Conservation (phyloP, 305 asterid genomes). For the Nicotiana rustica region DNA sequence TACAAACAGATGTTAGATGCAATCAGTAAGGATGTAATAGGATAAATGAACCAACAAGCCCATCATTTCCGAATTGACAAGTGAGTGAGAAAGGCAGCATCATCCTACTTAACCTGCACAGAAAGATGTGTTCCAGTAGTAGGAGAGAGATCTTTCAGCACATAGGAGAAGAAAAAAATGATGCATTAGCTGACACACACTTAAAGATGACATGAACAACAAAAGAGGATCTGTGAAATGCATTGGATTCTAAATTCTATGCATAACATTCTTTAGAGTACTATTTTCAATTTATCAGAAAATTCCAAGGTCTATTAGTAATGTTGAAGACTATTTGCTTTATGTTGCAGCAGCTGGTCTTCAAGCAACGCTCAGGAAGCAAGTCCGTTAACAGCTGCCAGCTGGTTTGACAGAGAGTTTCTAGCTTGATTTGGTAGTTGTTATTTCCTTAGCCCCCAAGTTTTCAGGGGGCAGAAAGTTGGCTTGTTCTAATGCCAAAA, state of each 20-base stretch:
- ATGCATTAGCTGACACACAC: not conserved
- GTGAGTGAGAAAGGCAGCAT: slow-evolving; percentile 7
- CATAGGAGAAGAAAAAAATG: slow-evolving; percentile 15
- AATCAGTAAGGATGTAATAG: slow-evolving; percentile 13
- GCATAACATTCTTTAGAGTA: slow-evolving; percentile 14
- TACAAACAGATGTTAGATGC: slow-evolving; percentile 48
- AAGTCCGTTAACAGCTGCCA: no score
- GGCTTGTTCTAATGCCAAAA: no score
- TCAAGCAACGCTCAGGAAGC: no score
- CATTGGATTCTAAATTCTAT: not conserved
- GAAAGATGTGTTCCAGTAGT: not conserved
- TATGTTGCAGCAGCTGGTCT: no score
- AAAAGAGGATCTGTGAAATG: not conserved
- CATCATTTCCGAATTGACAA: slow-evolving; percentile 12
- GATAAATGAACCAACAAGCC: slow-evolving; percentile 28
- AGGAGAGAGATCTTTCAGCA: not conserved
- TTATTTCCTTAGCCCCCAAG: not conserved
- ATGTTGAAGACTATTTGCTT: not conserved
- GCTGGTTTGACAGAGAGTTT: no score
- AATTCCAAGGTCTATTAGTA: not conserved
- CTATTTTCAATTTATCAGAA: slow-evolving; percentile 6
- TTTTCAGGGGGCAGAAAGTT: no score
- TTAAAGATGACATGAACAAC: not conserved
- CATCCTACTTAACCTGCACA: slow-evolving; percentile 17
- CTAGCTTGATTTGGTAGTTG: no score